These are phyloP conservation scores for Lanzia echinophila DNA, from an alignment of 2,329 filamentous ascomycete genomes.

Conservation along the genomic window DNA sequence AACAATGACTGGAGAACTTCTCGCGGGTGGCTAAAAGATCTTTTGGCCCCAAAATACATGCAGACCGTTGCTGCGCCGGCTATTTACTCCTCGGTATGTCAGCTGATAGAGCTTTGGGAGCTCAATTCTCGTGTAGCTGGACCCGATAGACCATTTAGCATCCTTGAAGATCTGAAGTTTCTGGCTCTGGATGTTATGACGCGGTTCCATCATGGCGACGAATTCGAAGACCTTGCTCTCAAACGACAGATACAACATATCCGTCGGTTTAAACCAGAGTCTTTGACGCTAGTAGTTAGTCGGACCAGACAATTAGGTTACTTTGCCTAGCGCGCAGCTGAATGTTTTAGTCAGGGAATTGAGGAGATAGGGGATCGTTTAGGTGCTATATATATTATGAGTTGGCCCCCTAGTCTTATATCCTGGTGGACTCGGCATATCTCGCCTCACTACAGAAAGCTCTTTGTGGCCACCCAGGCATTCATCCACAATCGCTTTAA, in stretches of 20 bases:
- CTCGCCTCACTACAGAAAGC: background rate
- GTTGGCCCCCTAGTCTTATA: background rate
- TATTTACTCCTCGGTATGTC: background rate
- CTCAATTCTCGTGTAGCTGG: background rate
- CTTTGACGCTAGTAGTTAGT: background rate
- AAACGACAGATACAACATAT: background rate
- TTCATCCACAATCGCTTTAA: background rate
- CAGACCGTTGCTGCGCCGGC: background rate
- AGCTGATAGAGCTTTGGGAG: background rate
- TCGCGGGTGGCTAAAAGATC: background rate
- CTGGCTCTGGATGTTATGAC: background rate
- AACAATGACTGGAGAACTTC: background rate
- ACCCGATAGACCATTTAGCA: background rate
- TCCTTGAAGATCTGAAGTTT: background rate
- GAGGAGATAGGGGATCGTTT: background rate
- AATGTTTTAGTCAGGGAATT: background rate
- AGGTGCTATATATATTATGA: background rate
- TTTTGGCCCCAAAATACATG: background rate
- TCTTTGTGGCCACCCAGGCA: background rate
- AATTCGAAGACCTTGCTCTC: background rate
- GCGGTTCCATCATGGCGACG: background rate
- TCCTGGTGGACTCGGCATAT: background rate
- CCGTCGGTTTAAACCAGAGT: background rate
- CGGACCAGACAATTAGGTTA: background rate
- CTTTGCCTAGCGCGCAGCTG: background rate